phyloP scores from a whole-genome alignment of 1,284 basidiomycete species.

The Cutaneotrichosporon dermatis region DNA sequence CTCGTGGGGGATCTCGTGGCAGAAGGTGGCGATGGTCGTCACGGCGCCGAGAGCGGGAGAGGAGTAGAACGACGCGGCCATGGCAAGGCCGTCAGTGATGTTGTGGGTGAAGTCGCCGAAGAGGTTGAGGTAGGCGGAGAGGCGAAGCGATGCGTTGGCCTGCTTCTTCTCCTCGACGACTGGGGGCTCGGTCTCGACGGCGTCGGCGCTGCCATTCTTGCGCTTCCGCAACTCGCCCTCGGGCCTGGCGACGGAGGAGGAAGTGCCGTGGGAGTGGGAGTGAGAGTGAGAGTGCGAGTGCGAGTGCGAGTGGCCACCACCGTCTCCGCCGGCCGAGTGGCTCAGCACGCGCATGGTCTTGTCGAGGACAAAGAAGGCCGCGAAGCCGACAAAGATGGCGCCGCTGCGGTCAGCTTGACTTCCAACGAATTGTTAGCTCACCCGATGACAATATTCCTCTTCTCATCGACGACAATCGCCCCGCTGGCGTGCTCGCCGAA shows the following conservation, averaged over 20 bases:
- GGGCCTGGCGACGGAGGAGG: constrained; percentile 24
- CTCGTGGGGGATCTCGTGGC: constrained; percentile 85
- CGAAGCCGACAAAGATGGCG: constrained; percentile 76
- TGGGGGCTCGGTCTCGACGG: constrained; percentile 13
- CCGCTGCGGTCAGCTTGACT: constrained; percentile 52
- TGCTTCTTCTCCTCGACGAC: constrained; percentile 21
- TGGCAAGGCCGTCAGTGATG: constrained; percentile 74
- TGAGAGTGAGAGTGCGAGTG: constrained; percentile 60
- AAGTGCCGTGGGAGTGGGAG: constrained; percentile 50
- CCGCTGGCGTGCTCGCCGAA: constrained; percentile 74
- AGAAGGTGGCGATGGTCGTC: constrained; percentile 83
- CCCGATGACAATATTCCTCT: constrained; percentile 83
- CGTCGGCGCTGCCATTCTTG: constrained; percentile 31
- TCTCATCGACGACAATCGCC: constrained; percentile 77
- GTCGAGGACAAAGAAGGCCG: constrained; percentile 83
- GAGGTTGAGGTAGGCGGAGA: constrained; percentile 82
- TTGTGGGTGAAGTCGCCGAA: constrained; percentile 73
- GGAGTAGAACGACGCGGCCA: constrained; percentile 87
- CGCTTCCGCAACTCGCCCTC: constrained; percentile 30
- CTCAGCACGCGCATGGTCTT: constrained; percentile 74
- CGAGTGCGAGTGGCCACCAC: constrained; percentile 54
- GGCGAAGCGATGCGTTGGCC: constrained; percentile 56
- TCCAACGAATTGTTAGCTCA: constrained; percentile 12
- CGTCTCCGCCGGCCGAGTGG: constrained; percentile 49
- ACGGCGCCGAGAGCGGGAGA: constrained; percentile 82